Evolutionary conservation across 495 filamentous ascomycete species (phyloP).

Genomic region (Penicillium diatomitis): DNA sequence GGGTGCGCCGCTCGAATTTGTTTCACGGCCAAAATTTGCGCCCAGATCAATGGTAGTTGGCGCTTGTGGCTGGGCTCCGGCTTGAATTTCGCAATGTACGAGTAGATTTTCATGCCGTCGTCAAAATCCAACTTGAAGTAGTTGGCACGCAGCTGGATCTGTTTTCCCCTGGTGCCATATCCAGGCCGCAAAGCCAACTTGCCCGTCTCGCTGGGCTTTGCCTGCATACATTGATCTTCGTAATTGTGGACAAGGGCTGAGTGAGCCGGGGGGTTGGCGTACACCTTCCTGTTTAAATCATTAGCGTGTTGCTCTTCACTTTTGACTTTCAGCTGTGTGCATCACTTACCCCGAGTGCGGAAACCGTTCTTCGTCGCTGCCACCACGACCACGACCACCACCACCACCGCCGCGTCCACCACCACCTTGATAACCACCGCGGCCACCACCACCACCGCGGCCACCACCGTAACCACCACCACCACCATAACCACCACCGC

Average conservation of each 20-base stretch:
- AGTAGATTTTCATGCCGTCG: neutral
- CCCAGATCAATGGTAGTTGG: slow-evolving; percentile 3
- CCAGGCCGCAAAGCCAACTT: slow-evolving; percentile 27
- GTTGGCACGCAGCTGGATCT: slow-evolving; percentile 34
- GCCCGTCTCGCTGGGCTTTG: neutral
- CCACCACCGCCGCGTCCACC: neutral
- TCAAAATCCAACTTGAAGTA: slow-evolving; percentile 28
- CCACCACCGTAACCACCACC: neutral
- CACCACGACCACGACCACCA: neutral
- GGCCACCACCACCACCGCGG: neutral
- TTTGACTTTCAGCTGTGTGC: neutral
- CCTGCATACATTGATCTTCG: slow-evolving; percentile 4
- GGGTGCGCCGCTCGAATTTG: neutral
- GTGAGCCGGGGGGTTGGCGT: neutral
- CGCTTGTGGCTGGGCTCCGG: slow-evolving; percentile 3
- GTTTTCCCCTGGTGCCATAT: slow-evolving; percentile 32
- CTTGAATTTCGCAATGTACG: slow-evolving; percentile 4
- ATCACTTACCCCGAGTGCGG: slow-evolving; percentile 5
- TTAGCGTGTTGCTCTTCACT: neutral
- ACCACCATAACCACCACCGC: neutral
- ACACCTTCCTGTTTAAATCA: slow-evolving; percentile 1
- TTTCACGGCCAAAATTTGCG: neutral
- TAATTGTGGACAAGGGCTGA: neutral
- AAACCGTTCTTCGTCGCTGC: too few species aligned
- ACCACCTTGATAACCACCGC: slow-evolving; percentile 4